Evolutionary conservation across 1,139 yeast genomes (phyloP).

Genomic region (Geotrichum candidum): DNA sequence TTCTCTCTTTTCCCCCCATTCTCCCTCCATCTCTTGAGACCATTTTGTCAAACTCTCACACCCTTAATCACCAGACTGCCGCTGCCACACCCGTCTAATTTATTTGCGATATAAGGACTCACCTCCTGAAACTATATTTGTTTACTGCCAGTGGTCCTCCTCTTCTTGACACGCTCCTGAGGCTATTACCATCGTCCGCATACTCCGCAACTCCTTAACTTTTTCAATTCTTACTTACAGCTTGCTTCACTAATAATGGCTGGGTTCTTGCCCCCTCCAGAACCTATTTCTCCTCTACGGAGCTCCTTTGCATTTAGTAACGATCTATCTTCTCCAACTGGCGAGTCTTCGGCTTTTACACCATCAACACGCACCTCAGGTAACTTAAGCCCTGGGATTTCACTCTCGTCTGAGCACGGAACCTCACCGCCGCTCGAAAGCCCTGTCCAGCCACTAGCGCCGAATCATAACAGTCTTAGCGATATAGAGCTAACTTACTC

Average conservation of each 20-base stretch:
- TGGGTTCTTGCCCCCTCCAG: conserved; percentile 29
- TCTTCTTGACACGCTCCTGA: neutral
- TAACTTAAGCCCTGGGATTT: conserved; percentile 6
- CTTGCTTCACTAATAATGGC: conserved; percentile 20
- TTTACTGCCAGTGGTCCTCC: neutral
- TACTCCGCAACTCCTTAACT: neutral
- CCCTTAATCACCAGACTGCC: neutral
- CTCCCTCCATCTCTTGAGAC: neutral
- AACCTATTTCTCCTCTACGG: conserved; percentile 28
- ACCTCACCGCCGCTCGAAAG: conserved; percentile 11
- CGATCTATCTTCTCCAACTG: conserved; percentile 6
- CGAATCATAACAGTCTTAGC: neutral
- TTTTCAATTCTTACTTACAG: neutral
- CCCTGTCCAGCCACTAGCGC: conserved; percentile 6
- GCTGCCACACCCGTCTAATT: neutral
- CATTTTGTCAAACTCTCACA: neutral
- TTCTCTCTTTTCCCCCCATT: neutral
- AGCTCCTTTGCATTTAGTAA: conserved; percentile 26
- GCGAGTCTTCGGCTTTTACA: conserved; percentile 6
- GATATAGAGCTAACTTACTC: conserved; percentile 3
- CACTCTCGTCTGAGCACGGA: conserved; percentile 7
- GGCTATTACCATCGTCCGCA: neutral
- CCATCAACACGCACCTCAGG: conserved; percentile 12
- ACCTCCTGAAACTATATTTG: neutral
- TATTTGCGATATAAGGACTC: neutral